phyloP scores from a whole-genome alignment of 2,329 filamentous ascomycete species.

The Alternaria arbusti region DNA sequence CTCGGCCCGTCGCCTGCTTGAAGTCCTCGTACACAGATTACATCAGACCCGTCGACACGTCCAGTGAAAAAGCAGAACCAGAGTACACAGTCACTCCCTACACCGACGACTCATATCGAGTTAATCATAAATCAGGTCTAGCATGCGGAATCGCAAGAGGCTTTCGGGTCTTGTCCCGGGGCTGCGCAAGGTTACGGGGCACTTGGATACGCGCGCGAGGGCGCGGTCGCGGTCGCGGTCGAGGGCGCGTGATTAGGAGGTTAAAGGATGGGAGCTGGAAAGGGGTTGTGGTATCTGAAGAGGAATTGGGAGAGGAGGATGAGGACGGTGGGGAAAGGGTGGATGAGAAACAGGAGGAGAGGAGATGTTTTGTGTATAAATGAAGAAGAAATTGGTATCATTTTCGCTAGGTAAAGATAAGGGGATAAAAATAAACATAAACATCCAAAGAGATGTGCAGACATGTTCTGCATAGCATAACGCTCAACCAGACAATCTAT shows the following conservation, averaged over 20 bases:
- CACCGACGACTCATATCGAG: not conserved
- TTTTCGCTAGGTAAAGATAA: not conserved
- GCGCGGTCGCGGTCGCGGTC: not conserved
- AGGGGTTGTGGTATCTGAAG: no score
- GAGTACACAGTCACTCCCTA: not conserved
- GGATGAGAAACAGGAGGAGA: not conserved
- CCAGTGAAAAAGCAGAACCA: not conserved
- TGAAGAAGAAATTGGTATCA: not conserved
- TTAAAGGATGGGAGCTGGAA: no score
- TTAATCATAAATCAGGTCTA: not conserved
- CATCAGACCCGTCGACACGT: not conserved
- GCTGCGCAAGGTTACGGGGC: not conserved
- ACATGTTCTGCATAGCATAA: no score
- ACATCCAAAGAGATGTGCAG: not conserved
- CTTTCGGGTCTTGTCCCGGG: not conserved
- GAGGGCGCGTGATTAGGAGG: no score
- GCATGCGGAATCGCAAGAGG: not conserved
- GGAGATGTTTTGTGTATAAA: not conserved
- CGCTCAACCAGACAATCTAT: not conserved
- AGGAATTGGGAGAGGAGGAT: no score
- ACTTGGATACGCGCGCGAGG: not conserved
- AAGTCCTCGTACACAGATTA: not conserved
- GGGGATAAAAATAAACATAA: accelerated
- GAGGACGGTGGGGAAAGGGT: no score
- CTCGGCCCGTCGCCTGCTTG: not conserved